Conservation (phyloP, 1,139 yeast species). For the Suhomyces chickasaworum region DNA sequence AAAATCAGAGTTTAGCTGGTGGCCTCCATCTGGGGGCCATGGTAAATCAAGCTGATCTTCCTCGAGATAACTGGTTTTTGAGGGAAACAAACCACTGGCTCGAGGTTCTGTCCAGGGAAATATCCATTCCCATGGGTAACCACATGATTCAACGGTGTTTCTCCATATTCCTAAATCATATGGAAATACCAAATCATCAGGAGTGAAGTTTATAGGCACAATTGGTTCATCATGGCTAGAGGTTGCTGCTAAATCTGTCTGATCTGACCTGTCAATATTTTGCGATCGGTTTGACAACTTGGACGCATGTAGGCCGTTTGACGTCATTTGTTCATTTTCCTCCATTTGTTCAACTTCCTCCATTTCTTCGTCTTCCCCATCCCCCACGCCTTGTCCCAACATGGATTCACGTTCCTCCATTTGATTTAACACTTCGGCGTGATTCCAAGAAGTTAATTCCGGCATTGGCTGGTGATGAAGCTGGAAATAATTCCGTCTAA, state of each 20-base stretch:
- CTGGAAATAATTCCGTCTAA: slow-evolving; percentile 46
- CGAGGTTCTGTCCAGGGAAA: slow-evolving; percentile 63
- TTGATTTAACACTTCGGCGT: slow-evolving; percentile 23
- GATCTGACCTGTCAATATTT: neutral
- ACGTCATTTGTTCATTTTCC: neutral
- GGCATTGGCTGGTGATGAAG: slow-evolving; percentile 51
- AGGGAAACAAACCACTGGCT: slow-evolving; percentile 47
- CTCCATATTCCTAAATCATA: slow-evolving; percentile 68
- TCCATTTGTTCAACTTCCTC: neutral
- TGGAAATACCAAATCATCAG: slow-evolving; percentile 72
- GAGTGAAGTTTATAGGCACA: slow-evolving; percentile 38
- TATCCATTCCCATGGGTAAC: slow-evolving; percentile 65
- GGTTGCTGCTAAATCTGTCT: neutral
- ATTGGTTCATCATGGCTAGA: neutral
- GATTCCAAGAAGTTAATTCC: slow-evolving; percentile 50
- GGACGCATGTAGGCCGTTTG: neutral
- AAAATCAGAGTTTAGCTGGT: slow-evolving; percentile 32
- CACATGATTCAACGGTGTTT: slow-evolving; percentile 55
- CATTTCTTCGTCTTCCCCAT: neutral
- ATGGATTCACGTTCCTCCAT: slow-evolving; percentile 14
- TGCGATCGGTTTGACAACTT: neutral
- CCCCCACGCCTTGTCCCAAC: slow-evolving; percentile 6
- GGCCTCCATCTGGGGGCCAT: slow-evolving; percentile 89
- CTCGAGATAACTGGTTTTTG: slow-evolving; percentile 53
- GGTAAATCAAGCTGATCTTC: slow-evolving; percentile 68